A percentile compares a stretch with the other conserved stretches of the same genome.
Evolutionary conservation across 1,139 yeast species (phyloP).

Genomic region (Debaryomyces robertsiae): DNA sequence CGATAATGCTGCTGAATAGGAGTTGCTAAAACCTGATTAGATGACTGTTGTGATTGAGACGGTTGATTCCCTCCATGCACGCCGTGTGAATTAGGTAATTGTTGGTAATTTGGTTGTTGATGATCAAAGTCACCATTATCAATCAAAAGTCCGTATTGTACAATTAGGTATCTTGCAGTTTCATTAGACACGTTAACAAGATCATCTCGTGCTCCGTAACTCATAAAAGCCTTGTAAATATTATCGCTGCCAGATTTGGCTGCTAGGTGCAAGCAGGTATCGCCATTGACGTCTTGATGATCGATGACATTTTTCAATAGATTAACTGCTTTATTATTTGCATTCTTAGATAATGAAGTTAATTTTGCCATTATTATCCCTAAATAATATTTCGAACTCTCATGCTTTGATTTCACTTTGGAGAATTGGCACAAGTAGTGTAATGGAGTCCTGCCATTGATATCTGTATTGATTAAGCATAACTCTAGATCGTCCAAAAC

Average conservation of each 20-base stretch:
- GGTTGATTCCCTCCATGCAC: slow-evolving; percentile 13
- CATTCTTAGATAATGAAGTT: slow-evolving; percentile 33
- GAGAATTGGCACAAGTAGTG: slow-evolving; percentile 71
- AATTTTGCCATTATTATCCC: slow-evolving; percentile 42
- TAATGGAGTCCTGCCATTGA: slow-evolving; percentile 69
- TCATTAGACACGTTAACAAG: slow-evolving; percentile 44
- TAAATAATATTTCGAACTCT: slow-evolving; percentile 44
- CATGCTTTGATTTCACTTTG: slow-evolving; percentile 51
- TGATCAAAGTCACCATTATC: slow-evolving; percentile 11
- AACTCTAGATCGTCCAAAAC: slow-evolving; percentile 70
- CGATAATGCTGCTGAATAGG: slow-evolving; percentile 38
- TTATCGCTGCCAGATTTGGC: slow-evolving; percentile 44
- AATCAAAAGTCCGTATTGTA: slow-evolving; percentile 28
- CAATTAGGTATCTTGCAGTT: slow-evolving; percentile 37
- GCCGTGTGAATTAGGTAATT: slow-evolving; percentile 6
- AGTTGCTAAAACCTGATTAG: slow-evolving; percentile 31
- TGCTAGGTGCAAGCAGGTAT: slow-evolving; percentile 69
- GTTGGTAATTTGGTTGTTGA: slow-evolving; percentile 9
- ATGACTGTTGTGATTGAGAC: slow-evolving; percentile 8
- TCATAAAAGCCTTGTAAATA: slow-evolving; percentile 41
- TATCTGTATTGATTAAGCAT: slow-evolving; percentile 72
- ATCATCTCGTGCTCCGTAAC: slow-evolving; percentile 52
- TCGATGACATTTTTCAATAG: slow-evolving; percentile 63
- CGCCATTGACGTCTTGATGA: slow-evolving; percentile 70
- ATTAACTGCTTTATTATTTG: slow-evolving; percentile 37